Conservation (phyloP, 441 rosid genomes). For the Erodium texanum region DNA sequence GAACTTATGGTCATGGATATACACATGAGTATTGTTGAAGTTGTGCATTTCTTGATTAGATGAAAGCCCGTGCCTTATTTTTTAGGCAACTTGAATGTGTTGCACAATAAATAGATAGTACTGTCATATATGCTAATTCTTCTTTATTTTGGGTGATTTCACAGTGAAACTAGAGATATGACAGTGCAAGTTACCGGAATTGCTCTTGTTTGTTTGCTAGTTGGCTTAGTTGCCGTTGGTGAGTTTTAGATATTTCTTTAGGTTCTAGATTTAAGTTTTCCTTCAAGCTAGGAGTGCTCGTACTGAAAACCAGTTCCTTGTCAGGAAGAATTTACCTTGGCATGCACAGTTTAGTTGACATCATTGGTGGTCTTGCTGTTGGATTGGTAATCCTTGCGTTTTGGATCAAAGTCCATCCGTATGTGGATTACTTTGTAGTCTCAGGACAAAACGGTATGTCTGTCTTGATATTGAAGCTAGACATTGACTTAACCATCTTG, state of each 20-base stretch:
- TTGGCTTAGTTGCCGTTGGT: slow-evolving; percentile 65
- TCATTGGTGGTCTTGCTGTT: slow-evolving; percentile 62
- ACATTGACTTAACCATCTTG: background rate
- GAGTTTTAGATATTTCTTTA: slow-evolving; percentile 19
- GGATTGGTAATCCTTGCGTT: slow-evolving; percentile 61
- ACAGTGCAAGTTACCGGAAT: slow-evolving; percentile 41
- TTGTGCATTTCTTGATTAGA: background rate
- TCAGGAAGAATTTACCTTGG: slow-evolving; percentile 97
- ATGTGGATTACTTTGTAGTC: slow-evolving; percentile 54
- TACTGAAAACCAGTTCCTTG: slow-evolving; percentile 28
- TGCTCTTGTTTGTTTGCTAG: slow-evolving; percentile 54
- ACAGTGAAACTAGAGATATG: slow-evolving; percentile 28
- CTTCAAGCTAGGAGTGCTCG: slow-evolving; percentile 4
- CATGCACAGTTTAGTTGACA: slow-evolving; percentile 87
- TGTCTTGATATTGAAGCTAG: background rate
- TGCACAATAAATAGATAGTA: no score
- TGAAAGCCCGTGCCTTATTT: background rate
- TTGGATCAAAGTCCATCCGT: slow-evolving; percentile 56
- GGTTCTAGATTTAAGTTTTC: background rate
- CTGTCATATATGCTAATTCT: background rate
- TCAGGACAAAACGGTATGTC: slow-evolving; percentile 71
- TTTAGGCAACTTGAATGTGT: background rate
- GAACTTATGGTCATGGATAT: background rate
- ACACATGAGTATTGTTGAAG: background rate
- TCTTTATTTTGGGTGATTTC: slow-evolving; percentile 7